Percentiles rank a stretch among this genome's conserved stretches.
Conservation (phyloP, 1,284 basidiomycete species). For the Coniophora puteana region DNA sequence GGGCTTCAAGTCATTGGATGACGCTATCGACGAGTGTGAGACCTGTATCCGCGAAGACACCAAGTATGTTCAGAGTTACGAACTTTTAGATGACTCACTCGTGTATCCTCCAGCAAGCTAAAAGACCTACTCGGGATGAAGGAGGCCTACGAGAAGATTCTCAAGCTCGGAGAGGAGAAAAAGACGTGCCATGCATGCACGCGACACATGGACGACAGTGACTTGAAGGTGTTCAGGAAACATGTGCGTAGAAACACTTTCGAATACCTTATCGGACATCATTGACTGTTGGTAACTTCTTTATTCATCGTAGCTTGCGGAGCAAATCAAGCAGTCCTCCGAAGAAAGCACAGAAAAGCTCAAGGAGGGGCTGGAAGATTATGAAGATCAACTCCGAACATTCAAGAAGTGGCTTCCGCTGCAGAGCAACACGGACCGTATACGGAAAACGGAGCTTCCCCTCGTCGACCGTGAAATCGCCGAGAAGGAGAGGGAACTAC, state of each 20-base stretch:
- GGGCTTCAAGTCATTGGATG: slow-evolving; percentile 42
- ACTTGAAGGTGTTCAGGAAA: slow-evolving; percentile 63
- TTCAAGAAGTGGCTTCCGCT: slow-evolving; percentile 58
- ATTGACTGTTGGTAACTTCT: slow-evolving; percentile 7
- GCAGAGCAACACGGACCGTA: slow-evolving; percentile 46
- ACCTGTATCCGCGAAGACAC: slow-evolving; percentile 50
- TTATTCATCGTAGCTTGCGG: slow-evolving; percentile 39
- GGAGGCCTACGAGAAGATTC: slow-evolving; percentile 61
- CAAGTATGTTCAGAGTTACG: slow-evolving; percentile 38
- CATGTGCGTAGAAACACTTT: slow-evolving; percentile 42
- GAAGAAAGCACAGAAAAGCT: slow-evolving; percentile 35
- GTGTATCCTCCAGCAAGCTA: slow-evolving; percentile 12
- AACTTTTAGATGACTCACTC: slow-evolving; percentile 1
- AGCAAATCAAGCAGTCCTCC: slow-evolving; percentile 49
- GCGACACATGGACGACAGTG: slow-evolving; percentile 61
- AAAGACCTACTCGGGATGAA: slow-evolving; percentile 36
- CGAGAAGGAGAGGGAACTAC: slow-evolving; percentile 50
- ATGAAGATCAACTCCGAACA: slow-evolving; percentile 57
- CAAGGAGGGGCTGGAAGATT: slow-evolving; percentile 47
- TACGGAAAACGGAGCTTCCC: slow-evolving; percentile 64
- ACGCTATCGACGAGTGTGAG: slow-evolving; percentile 55
- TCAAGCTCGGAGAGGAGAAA: slow-evolving; percentile 58
- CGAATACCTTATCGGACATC: slow-evolving; percentile 2
- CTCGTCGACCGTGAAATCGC: slow-evolving; percentile 62
- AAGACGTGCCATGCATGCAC: slow-evolving; percentile 79